These are phyloP conservation scores for Zygosaccharomyces lentus DNA, from an alignment of 805 yeast genomes.

Conservation along the genomic window DNA sequence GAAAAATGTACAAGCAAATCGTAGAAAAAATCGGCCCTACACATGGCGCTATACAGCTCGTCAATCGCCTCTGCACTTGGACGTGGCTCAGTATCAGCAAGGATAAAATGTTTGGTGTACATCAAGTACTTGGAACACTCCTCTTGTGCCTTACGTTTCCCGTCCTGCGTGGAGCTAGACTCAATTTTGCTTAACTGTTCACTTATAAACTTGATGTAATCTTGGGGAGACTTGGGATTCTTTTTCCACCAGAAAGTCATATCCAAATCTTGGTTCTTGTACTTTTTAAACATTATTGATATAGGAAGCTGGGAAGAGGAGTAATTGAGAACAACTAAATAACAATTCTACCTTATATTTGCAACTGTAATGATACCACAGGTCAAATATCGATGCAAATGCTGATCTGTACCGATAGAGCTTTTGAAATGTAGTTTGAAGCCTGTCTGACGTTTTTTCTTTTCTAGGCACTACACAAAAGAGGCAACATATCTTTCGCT, in stretches of 20 bases:
- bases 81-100: conserved; percentile 53
- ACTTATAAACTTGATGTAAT: conserved; percentile 66
- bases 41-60: conserved; percentile 74
- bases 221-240: conserved; percentile 85
- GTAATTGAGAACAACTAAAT: background rate
- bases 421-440: background rate
- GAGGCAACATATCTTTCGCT: background rate
- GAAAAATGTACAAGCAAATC: conserved; percentile 54
- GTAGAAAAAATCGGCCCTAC: conserved; percentile 63
- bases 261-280: conserved; percentile 30
- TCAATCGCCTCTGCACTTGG: conserved; percentile 70
- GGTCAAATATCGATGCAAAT: background rate
- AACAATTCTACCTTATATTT: background rate
- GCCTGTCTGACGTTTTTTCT: conserved; percentile 1
- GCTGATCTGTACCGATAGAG: background rate
- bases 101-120: conserved; percentile 60
- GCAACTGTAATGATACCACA: background rate
- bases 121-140: conserved; percentile 63
- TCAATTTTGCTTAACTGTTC: conserved; percentile 70
- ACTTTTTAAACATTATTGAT: conserved; percentile 27
- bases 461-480: background rate
- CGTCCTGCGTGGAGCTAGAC: conserved; percentile 30
- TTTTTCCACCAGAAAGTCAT: conserved; percentile 92
- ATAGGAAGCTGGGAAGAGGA: background rate
- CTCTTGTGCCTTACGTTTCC: conserved; percentile 53